Evolutionary conservation across 2,329 filamentous ascomycete species (phyloP).

Genomic region (Fusarium sp.): DNA sequence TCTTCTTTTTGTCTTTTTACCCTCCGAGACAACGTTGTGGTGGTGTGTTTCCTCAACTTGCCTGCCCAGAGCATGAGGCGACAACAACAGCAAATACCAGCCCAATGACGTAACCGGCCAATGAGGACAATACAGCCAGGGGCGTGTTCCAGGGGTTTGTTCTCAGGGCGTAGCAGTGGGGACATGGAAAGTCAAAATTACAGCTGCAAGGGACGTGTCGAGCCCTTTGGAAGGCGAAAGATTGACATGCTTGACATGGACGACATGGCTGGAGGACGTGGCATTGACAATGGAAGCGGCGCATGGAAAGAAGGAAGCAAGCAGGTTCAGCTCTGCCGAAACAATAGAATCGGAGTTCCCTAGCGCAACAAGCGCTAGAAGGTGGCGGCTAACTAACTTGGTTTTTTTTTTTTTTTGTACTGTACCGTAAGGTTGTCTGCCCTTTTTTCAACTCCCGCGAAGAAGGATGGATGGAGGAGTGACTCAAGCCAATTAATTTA

Average conservation of each 20-base stretch:
- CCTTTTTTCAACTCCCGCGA: not conserved
- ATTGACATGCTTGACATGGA: not conserved
- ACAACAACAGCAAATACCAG: not conserved
- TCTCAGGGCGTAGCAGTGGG: constrained; percentile 5
- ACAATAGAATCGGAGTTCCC: not conserved
- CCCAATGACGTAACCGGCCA: constrained; percentile 14
- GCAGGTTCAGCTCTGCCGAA: not conserved
- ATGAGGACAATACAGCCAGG: constrained; percentile 10
- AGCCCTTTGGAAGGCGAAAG: constrained; percentile 14
- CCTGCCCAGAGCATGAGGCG: not conserved
- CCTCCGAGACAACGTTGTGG: not conserved
- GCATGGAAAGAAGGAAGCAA: not conserved
- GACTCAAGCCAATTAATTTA: not conserved
- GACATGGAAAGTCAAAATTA: constrained; percentile 5
- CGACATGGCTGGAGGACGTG: not conserved
- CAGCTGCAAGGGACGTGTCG: not conserved
- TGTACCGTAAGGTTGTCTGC: not conserved
- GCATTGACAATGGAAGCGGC: not conserved
- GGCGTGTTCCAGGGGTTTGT: constrained; percentile 15
- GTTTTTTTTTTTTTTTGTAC: not conserved
- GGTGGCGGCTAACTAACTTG: not conserved
- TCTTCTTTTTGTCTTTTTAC: not conserved
- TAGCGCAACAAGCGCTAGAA: not conserved
- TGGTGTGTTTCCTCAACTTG: not conserved
- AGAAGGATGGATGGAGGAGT: not conserved